Conservation (phyloP, 805 yeast species). For the Brettanomyces bruxellensis region DNA sequence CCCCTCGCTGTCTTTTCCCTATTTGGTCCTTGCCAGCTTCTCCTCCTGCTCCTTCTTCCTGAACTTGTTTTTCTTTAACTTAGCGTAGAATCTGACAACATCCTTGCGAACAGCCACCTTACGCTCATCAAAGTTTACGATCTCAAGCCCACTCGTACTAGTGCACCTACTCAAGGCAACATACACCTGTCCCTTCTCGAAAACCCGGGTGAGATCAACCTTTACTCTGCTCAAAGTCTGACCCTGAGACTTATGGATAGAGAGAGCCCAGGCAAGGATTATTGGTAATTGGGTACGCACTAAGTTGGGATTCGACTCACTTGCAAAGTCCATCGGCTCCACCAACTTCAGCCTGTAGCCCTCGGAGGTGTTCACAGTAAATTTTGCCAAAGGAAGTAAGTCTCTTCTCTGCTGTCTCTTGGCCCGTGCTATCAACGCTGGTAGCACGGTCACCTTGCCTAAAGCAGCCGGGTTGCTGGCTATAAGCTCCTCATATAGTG, state of each 20-base stretch:
- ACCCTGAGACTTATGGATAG: constrained; percentile 81
- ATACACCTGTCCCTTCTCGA: constrained; percentile 79
- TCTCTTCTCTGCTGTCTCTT: constrained; percentile 12
- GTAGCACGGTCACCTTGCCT: not conserved
- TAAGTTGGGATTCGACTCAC: constrained; percentile 20
- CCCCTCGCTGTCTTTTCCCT: too few species aligned
- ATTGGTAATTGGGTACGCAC: constrained; percentile 58
- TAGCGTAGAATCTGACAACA: constrained; percentile 53
- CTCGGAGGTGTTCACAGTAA: constrained; percentile 28
- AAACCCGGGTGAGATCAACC: constrained; percentile 57
- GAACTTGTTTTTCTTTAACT: constrained; percentile 8
- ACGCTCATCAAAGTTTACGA: constrained; percentile 50
- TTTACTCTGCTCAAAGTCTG: constrained; percentile 66
- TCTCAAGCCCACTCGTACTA: constrained; percentile 54
- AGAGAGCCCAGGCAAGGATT: constrained; percentile 71
- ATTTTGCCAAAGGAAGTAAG: constrained; percentile 38
- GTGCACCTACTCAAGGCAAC: constrained; percentile 78
- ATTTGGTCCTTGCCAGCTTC: too few species aligned
- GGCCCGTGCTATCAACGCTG: not conserved
- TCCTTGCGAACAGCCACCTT: constrained; percentile 51
- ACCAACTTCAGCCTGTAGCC: constrained; percentile 22
- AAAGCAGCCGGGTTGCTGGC: constrained; percentile 3
- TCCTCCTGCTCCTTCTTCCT: not conserved
- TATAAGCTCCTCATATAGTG: constrained; percentile 12
- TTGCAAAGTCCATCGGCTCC: constrained; percentile 27